phyloP scores from a whole-genome alignment of 2,329 filamentous ascomycete genomes.

The Anisogramma anomala region DNA sequence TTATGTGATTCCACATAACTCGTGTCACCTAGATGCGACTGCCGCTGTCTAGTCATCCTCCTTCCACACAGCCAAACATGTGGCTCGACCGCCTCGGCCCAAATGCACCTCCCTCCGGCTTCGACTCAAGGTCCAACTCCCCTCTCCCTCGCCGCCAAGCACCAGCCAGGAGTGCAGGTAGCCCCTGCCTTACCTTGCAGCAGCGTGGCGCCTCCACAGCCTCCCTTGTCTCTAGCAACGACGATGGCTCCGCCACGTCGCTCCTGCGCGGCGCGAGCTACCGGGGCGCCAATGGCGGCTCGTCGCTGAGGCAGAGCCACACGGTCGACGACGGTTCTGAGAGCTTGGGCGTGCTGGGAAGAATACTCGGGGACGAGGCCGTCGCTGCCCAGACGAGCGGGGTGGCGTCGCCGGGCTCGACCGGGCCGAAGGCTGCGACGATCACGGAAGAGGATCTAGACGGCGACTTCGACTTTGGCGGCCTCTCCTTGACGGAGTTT shows the following conservation, averaged over 20 bases:
- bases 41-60: slow-evolving; percentile 1
- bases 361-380: slow-evolving; percentile 6
- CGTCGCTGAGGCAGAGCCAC: slow-evolving; percentile 37
- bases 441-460: slow-evolving; percentile 44
- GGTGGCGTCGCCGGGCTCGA: not conserved
- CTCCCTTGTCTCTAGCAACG: slow-evolving; percentile 42
- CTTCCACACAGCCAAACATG: slow-evolving; percentile 8
- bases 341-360: slow-evolving; percentile 33
- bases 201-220: slow-evolving; percentile 46
- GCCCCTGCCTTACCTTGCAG: slow-evolving; percentile 10
- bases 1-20: too few species aligned
- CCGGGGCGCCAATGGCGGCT: slow-evolving; percentile 30
- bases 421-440: slow-evolving; percentile 8
- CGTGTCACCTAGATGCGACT: too few species aligned
- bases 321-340: slow-evolving; percentile 36
- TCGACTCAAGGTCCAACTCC: slow-evolving; percentile 12
- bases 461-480: slow-evolving; percentile 66
- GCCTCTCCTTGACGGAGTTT: slow-evolving; percentile 64
- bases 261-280: slow-evolving; percentile 27
- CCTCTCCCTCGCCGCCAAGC: slow-evolving; percentile 10
- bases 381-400: slow-evolving; percentile 17
- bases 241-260: slow-evolving; percentile 43
- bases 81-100: slow-evolving; percentile 14
- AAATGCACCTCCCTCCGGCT: slow-evolving; percentile 3
- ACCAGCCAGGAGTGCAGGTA: slow-evolving; percentile 5